These are phyloP conservation scores for Hamamelis virginiana DNA, from an alignment of 164 flowering plant genomes.

Conservation along the genomic window DNA sequence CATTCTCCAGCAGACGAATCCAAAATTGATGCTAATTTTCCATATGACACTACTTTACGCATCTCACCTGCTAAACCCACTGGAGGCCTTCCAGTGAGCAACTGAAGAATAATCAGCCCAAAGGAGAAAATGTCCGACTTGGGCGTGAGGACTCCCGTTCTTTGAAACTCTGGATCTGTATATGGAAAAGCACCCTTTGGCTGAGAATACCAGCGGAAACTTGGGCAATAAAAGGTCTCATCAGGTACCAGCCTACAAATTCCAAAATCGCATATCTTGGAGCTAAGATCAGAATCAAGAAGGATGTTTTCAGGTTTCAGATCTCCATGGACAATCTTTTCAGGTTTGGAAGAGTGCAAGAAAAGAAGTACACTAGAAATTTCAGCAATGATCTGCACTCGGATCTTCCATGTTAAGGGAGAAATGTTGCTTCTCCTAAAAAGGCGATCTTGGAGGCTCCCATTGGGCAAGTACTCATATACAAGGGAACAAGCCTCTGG, in stretches of 20 bases:
- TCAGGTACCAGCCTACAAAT: slow-evolving; percentile 51
- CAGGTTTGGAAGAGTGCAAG: slow-evolving; percentile 71
- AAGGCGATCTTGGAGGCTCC: slow-evolving; percentile 62
- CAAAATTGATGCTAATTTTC: slow-evolving; percentile 48
- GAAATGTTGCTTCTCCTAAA: slow-evolving; percentile 35
- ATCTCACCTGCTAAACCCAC: slow-evolving; percentile 57
- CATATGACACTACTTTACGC: slow-evolving; percentile 48
- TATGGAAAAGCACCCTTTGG: slow-evolving; percentile 55
- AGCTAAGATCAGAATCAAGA: slow-evolving; percentile 58
- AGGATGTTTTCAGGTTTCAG: slow-evolving; percentile 74
- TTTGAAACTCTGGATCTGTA: slow-evolving; percentile 68
- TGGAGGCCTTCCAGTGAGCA: slow-evolving; percentile 69
- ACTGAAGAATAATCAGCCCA: slow-evolving; percentile 72
- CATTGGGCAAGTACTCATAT: slow-evolving; percentile 72
- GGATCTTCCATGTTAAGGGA: slow-evolving; percentile 65
- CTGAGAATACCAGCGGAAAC: slow-evolving; percentile 46
- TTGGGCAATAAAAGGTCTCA: slow-evolving; percentile 43
- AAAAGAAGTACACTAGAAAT: slow-evolving; percentile 70
- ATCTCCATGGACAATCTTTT: slow-evolving; percentile 69
- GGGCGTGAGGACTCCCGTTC: slow-evolving; percentile 52
- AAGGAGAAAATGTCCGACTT: slow-evolving; percentile 81
- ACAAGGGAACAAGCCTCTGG: slow-evolving; percentile 75
- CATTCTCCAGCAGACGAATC: slow-evolving; percentile 81
- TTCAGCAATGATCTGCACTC: slow-evolving; percentile 59
- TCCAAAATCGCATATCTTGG: slow-evolving; percentile 75